Evolutionary conservation across 176 grass and related monocot genomes (phyloP), one percentile per base, ranked within the genome.

Genomic region (Thalia dealbata): DNA sequence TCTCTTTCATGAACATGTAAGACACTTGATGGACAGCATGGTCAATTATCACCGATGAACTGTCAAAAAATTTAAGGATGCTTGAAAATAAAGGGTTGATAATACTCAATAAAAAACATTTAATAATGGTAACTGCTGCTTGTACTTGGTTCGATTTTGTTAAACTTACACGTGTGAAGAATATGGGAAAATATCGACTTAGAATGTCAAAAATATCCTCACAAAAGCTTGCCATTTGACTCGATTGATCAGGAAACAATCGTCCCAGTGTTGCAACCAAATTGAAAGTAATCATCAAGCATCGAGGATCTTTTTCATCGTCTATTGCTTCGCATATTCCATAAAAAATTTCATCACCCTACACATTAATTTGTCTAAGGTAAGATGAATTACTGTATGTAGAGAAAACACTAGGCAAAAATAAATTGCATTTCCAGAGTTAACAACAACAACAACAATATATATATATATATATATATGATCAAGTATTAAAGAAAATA

Each of bases 141-240:
- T 28, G 29, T 10, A n/a, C 2, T 16, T 35, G 12, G 38, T 68
- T 68, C 35, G 21, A 23, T 68, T 54, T 41, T 79, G 18, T 59
- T 80, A 63, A 80, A 82, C 93, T 79, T 92, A 96, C 93, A 79
- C 90, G 87, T 65, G 84, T 96, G 76, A 96, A 92, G 86, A 92
- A 92, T 73, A 96, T 81, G 81, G 93, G 93, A 79, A 86, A 96
- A 84, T 96, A 96, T 74, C 87, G 89, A 74, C 87, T 96, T 76
- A 96, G 79, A 70, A 92, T 82, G 76, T 90, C 89, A 74, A 96
- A 96, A 70, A 91, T 42, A 43, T 92, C 89, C 7, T 30, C 76
- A 35, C 85, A 80, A 85, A 76, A 88, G 61, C 87, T 83, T 30
- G 73, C 79, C 68, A 81, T 76, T 64, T 76, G 61, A 87, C 75